These are phyloP conservation scores for Naganishia vaughanmartiniae DNA, from an alignment of 768 basidiomycete species.

Conservation along the genomic window DNA sequence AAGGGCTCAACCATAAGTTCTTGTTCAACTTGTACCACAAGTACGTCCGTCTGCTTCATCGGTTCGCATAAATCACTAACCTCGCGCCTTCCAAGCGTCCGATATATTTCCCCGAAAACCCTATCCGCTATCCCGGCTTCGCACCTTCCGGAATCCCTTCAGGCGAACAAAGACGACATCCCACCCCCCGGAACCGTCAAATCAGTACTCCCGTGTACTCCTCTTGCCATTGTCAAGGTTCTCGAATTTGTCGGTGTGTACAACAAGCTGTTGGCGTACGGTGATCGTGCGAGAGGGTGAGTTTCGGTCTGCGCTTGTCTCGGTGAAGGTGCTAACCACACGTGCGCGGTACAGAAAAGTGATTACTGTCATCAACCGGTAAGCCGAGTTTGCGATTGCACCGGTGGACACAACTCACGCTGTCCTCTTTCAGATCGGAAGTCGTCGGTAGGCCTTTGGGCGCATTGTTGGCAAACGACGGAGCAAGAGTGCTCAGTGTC, in stretches of 20 bases:
- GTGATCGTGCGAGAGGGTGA: conserved; percentile 69
- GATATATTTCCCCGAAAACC: conserved; percentile 63
- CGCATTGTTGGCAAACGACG: conserved; percentile 91
- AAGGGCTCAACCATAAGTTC: conserved; percentile 86
- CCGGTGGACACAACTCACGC: conserved; percentile 23
- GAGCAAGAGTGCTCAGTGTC: conserved; percentile 88
- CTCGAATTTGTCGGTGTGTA: conserved; percentile 89
- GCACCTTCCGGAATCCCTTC: conserved; percentile 40
- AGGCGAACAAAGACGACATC: conserved; percentile 54
- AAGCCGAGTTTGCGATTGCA: conserved; percentile 42
- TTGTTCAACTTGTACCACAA: conserved; percentile 91
- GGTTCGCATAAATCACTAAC: neutral
- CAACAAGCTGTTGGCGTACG: conserved; percentile 85
- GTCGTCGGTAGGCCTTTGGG: conserved; percentile 97
- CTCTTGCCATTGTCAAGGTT: conserved; percentile 92
- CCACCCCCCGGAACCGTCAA: conserved; percentile 85
- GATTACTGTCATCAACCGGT: conserved; percentile 89
- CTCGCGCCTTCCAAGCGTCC: conserved; percentile 63
- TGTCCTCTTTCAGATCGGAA: conserved; percentile 65
- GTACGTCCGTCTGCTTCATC: conserved; percentile 55
- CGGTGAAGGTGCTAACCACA: neutral
- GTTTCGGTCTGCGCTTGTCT: neutral
- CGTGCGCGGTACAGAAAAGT: conserved; percentile 69
- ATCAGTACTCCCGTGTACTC: conserved; percentile 95
- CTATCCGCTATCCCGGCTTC: conserved; percentile 45